Evolutionary conservation across 225 moss, liverwort and hornwort genomes (phyloP), one percentile per base, ranked within the genome.

Genomic region (Asterella californica): DNA sequence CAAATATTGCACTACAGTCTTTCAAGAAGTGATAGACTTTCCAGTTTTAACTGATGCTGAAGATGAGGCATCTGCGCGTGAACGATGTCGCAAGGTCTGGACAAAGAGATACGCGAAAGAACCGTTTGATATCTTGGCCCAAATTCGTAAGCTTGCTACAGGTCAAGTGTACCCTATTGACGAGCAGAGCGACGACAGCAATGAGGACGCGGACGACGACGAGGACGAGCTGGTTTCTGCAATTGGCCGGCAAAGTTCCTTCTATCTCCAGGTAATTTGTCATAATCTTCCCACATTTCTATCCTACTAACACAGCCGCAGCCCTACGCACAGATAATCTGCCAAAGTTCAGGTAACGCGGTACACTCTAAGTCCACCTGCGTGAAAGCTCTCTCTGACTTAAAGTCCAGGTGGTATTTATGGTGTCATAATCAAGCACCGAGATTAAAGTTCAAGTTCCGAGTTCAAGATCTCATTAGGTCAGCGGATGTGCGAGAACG

Each of bases 241-340:
- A 66, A 86, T 94, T 64, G 83, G 84, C 45, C 88, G 94, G 48
- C 94, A 97, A 82, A 94, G 96, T 83, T 93, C 94, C 50, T 97
- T 97, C 86, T 93, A 92, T 79, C 91, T 91, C 72, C 94, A 97
- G 87, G 96, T 92, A 75, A 85, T 76, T 59, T 42, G 42, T 7
- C 42, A 42, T 42, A 42, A 42, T 42, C 7, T 42, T 42, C 3
- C 42, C 42, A 42, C 42, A 42, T 42, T 42, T 42, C 42, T 42
- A 7, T 42, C 42, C 42, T 42, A 42, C 42, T 2, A 42, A 42
- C 42, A 42, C 3, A 42, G 4, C 4, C 42, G 42, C 7, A n/a
- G n/a, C n/a, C n/a, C n/a, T n/a, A n/a, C n/a, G n/a, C n/a, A n/a
- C n/a, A n/a, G n/a, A n/a, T n/a, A n/a, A n/a, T n/a, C n/a, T n/a